A percentile compares a stretch with the other conserved stretches of the same genome.
Evolutionary conservation across 768 basidiomycete genomes (phyloP).

Genomic region (Leccinum pellstonianum): DNA sequence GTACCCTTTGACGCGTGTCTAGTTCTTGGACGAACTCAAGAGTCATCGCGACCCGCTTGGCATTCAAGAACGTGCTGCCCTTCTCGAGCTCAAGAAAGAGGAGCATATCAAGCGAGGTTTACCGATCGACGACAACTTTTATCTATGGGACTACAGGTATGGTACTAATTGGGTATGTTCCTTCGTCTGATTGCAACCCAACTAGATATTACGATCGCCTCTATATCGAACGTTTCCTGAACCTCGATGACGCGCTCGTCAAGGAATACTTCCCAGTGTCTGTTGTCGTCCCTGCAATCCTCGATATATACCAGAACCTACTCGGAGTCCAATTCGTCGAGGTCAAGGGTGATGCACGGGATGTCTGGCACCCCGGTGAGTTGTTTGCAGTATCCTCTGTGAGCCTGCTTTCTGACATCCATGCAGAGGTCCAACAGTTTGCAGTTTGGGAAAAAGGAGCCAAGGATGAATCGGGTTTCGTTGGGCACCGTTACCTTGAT

Average conservation of each 20-base stretch:
- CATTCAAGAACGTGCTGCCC: slow-evolving; percentile 58
- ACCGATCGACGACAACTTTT: slow-evolving; percentile 63
- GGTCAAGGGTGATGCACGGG: slow-evolving; percentile 50
- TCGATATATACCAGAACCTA: slow-evolving; percentile 77
- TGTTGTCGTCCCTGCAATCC: slow-evolving; percentile 73
- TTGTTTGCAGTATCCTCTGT: neutral
- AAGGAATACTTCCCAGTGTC: slow-evolving; percentile 89
- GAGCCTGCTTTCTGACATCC: too few species aligned
- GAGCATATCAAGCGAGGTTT: slow-evolving; percentile 43
- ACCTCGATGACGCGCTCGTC: slow-evolving; percentile 69
- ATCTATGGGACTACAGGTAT: slow-evolving; percentile 83
- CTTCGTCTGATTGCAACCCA: neutral
- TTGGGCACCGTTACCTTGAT: slow-evolving; percentile 86
- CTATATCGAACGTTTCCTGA: slow-evolving; percentile 60
- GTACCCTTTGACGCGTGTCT: neutral
- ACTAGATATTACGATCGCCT: slow-evolving; percentile 25
- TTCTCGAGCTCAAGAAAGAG: slow-evolving; percentile 73
- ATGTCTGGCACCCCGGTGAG: slow-evolving; percentile 78
- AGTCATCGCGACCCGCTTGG: slow-evolving; percentile 72
- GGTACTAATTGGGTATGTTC: neutral
- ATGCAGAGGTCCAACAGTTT: slow-evolving; percentile 73
- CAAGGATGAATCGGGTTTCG: slow-evolving; percentile 63
- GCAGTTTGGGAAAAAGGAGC: slow-evolving; percentile 80
- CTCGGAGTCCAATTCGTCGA: slow-evolving; percentile 67
- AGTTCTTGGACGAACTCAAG: slow-evolving; percentile 82